phyloP scores from a whole-genome alignment of 2,329 filamentous ascomycete species.

The Fusarium temperatum region DNA sequence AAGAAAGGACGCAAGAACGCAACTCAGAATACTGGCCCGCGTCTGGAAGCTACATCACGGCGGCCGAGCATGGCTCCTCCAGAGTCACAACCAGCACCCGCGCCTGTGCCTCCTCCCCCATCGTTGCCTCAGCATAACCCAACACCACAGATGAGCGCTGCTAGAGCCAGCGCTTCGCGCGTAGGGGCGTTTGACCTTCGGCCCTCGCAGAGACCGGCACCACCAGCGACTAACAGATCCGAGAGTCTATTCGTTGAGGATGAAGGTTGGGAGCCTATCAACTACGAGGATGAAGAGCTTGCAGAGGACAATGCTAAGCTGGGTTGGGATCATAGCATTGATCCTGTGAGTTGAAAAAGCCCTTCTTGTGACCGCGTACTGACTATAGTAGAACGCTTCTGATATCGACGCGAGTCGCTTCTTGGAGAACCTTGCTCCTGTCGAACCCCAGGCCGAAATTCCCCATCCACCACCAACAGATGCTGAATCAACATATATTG shows the following conservation, averaged over 20 bases:
- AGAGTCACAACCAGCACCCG: conserved; percentile 42
- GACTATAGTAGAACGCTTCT: conserved; percentile 54
- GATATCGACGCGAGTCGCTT: conserved; percentile 55
- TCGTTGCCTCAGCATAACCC: conserved; percentile 44
- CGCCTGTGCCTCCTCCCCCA: conserved; percentile 36
- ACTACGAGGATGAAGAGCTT: conserved; percentile 63
- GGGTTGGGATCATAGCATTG: conserved; percentile 77
- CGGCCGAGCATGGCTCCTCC: conserved; percentile 53
- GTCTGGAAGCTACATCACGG: conserved; percentile 59
- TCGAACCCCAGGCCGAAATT: conserved; percentile 18
- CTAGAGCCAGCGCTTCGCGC: conserved; percentile 48
- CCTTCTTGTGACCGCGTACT: conserved; percentile 30
- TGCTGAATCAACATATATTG: conserved; percentile 55
- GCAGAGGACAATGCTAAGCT: conserved; percentile 73
- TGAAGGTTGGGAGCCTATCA: conserved; percentile 78
- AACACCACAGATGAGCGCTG: conserved; percentile 47
- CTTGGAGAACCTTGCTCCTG: conserved; percentile 36
- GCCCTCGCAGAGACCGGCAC: conserved; percentile 63
- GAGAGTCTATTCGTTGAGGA: conserved; percentile 81
- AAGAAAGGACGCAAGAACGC: conserved; percentile 57
- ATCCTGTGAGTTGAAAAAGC: conserved; percentile 60
- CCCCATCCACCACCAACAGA: conserved; percentile 35
- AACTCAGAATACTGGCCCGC: conserved; percentile 47
- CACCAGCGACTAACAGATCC: conserved; percentile 66
- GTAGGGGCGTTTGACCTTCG: conserved; percentile 56